Conservation (phyloP, 1,284 basidiomycete species). For the Leccinum idahoense region DNA sequence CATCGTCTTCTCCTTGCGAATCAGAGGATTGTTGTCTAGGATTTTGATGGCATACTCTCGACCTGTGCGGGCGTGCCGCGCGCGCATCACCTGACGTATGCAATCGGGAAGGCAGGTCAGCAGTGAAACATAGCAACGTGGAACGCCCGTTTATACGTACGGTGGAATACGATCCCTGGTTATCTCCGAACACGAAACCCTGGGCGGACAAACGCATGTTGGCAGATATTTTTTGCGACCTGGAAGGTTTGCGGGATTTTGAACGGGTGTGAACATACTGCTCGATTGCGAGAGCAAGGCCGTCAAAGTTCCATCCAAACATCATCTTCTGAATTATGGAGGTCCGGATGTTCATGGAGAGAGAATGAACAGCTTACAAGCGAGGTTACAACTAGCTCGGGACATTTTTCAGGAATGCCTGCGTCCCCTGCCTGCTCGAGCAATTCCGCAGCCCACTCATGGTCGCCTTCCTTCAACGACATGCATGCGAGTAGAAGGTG, state of each 20-base stretch:
- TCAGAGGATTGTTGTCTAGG: constrained; percentile 70
- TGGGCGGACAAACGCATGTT: constrained; percentile 37
- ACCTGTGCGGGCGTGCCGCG: constrained; percentile 49
- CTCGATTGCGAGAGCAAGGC: too few relatives aligned
- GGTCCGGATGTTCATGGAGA: too few relatives aligned
- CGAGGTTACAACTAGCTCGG: too few relatives aligned
- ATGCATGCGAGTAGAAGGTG: too few relatives aligned
- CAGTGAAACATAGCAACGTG: background rate
- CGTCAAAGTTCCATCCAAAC: too few relatives aligned
- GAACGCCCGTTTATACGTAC: constrained; percentile 36
- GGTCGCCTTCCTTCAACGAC: too few relatives aligned
- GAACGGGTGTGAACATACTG: constrained; percentile 17
- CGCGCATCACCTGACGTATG: constrained; percentile 51
- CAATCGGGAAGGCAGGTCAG: constrained; percentile 1
- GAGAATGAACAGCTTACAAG: too few relatives aligned
- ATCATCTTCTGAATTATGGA: too few relatives aligned
- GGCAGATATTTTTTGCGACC: constrained; percentile 44
- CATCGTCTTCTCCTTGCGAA: constrained; percentile 56
- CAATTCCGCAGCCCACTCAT: too few relatives aligned
- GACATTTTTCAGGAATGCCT: too few relatives aligned
- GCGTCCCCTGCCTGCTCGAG: too few relatives aligned
- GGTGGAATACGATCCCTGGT: constrained; percentile 71
- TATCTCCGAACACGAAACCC: constrained; percentile 59
- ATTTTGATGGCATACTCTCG: constrained; percentile 74
- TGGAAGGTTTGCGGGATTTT: constrained; percentile 35